These are phyloP conservation scores for Blastocystis sp. DNA, from an alignment of 352 stramenopile species.

Conservation along the genomic window DNA sequence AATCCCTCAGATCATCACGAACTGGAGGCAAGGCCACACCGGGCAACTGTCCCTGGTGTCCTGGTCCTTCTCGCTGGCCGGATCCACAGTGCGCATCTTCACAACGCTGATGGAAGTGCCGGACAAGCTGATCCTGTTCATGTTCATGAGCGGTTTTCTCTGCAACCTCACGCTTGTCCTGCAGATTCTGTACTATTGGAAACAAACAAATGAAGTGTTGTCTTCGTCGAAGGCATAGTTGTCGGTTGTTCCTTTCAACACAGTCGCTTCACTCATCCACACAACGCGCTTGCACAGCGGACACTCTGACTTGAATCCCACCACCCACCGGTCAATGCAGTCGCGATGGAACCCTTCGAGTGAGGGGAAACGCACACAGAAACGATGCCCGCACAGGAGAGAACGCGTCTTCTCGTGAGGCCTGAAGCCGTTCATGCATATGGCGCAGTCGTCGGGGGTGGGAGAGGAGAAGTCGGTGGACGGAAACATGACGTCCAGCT, in stretches of 20 bases:
- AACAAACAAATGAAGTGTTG: slow-evolving; percentile 40
- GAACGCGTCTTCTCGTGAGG: not conserved
- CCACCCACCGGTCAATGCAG: slow-evolving; percentile 36
- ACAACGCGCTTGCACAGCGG: slow-evolving; percentile 45
- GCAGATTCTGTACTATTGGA: slow-evolving; percentile 67
- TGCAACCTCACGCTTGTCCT: slow-evolving; percentile 66
- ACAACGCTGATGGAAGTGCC: slow-evolving; percentile 81
- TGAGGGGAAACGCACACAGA: not conserved
- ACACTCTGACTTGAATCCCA: slow-evolving; percentile 43
- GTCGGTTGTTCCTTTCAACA: slow-evolving; percentile 20
- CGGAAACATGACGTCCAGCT: slow-evolving; percentile 37
- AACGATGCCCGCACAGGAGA: slow-evolving; percentile 28
- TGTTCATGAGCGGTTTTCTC: slow-evolving; percentile 10
- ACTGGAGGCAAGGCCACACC: slow-evolving; percentile 87
- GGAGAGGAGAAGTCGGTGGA: not conserved
- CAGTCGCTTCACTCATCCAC: not conserved
- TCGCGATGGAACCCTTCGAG: slow-evolving; percentile 11
- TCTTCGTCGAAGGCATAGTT: not conserved
- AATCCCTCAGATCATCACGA: slow-evolving; percentile 77
- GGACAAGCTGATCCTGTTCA: slow-evolving; percentile 58
- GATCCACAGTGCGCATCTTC: slow-evolving; percentile 83
- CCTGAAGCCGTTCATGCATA: slow-evolving; percentile 20
- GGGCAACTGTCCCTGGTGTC: slow-evolving; percentile 85
- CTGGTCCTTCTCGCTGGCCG: slow-evolving; percentile 83
- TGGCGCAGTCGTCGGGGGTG: slow-evolving; percentile 11